phyloP scores from a whole-genome alignment of 2,329 filamentous ascomycete species.

The Rachicladosporium sp. region DNA sequence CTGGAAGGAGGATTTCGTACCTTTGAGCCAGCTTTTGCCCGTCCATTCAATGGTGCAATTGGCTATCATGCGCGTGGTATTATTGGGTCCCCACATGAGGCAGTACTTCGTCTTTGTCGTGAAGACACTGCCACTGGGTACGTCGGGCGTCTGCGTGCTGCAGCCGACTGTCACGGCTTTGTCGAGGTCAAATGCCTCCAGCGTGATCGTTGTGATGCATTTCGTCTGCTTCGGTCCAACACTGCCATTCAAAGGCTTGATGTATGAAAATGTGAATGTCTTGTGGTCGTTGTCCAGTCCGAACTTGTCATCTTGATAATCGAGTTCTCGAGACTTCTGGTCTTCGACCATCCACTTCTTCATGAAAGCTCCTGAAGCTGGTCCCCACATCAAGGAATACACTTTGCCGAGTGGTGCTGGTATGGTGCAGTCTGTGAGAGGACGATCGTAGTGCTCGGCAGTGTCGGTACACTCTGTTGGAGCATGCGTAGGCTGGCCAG shows the following conservation, averaged over 20 bases:
- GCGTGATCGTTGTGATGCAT: constrained; percentile 71
- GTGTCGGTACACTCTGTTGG: constrained; percentile 77
- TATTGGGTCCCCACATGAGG: constrained; percentile 79
- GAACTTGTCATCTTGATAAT: constrained; percentile 70
- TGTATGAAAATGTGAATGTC: constrained; percentile 67
- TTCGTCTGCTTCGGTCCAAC: constrained; percentile 93
- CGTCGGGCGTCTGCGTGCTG: constrained; percentile 82
- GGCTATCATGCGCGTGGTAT: constrained; percentile 71
- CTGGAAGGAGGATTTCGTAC: constrained; percentile 35
- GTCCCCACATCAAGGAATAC: constrained; percentile 78
- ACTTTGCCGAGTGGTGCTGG: constrained; percentile 83
- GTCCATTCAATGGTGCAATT: constrained; percentile 92
- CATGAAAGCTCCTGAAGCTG: constrained; percentile 69
- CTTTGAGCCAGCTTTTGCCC: constrained; percentile 95
- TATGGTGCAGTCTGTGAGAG: constrained; percentile 75
- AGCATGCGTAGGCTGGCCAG: constrained; percentile 67
- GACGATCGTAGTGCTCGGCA: constrained; percentile 68
- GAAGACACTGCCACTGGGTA: constrained; percentile 87
- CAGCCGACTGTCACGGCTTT: constrained; percentile 71
- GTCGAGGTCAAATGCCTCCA: constrained; percentile 80
- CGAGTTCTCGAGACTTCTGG: constrained; percentile 79
- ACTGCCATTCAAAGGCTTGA: constrained; percentile 72
- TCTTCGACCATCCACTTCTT: constrained; percentile 73
- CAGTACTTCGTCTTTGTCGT: constrained; percentile 89
- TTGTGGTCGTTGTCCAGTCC: constrained; percentile 60